phyloP scores from a whole-genome alignment of 1,139 yeast genomes.

The Suhomyces taliae region DNA sequence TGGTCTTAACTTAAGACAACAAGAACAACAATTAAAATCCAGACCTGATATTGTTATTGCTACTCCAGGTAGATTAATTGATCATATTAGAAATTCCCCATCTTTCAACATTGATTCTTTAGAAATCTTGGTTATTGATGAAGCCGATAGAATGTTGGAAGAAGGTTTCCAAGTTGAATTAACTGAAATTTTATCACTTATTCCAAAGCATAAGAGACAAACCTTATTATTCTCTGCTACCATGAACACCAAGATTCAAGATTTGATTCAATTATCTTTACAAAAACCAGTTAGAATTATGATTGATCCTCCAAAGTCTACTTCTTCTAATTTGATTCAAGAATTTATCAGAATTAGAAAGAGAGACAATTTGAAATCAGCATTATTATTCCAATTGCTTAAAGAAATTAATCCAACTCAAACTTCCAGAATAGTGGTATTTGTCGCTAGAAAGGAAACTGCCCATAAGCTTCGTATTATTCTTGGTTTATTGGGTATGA shows the following conservation, averaged over 20 bases:
- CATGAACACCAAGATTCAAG: slow-evolving; percentile 91
- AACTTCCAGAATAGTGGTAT: slow-evolving; percentile 77
- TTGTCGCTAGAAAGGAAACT: slow-evolving; percentile 84
- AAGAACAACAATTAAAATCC: slow-evolving; percentile 86
- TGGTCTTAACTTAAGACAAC: slow-evolving; percentile 91
- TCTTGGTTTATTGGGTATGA: slow-evolving; percentile 83
- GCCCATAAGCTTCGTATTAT: slow-evolving; percentile 86
- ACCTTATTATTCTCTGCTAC: slow-evolving; percentile 95
- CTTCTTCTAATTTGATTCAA: slow-evolving; percentile 82
- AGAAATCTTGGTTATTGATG: slow-evolving; percentile 90
- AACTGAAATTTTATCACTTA: slow-evolving; percentile 79
- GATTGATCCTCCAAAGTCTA: slow-evolving; percentile 95
- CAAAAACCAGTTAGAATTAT: slow-evolving; percentile 89
- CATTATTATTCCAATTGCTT: slow-evolving; percentile 71
- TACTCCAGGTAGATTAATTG: slow-evolving; percentile 95
- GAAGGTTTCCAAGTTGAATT: slow-evolving; percentile 97
- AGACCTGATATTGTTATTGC: slow-evolving; percentile 97
- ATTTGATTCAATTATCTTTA: slow-evolving; percentile 80
- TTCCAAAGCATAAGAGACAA: slow-evolving; percentile 86
- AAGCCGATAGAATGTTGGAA: slow-evolving; percentile 98
- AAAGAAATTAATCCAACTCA: slow-evolving; percentile 62
- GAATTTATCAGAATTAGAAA: slow-evolving; percentile 94
- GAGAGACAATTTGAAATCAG: slow-evolving; percentile 80
- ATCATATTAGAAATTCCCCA: slow-evolving; percentile 93
- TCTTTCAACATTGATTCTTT: slow-evolving; percentile 87